phyloP scores from a whole-genome alignment of 164 flowering plant genomes.

The Vitis rotundifolia region DNA sequence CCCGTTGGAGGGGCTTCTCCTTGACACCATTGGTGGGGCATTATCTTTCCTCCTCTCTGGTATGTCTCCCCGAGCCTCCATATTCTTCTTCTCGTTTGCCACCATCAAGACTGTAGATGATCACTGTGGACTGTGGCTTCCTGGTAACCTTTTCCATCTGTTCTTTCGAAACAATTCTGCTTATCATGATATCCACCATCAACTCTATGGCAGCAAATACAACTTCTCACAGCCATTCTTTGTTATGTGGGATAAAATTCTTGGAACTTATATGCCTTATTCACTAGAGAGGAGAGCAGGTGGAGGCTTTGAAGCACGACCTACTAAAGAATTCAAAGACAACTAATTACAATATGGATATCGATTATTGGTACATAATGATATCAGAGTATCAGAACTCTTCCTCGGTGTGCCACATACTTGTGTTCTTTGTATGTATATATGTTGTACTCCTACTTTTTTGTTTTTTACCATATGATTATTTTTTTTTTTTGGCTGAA shows the following conservation, averaged over 20 bases:
- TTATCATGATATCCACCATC: slow-evolving; percentile 96
- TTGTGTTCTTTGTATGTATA: slow-evolving; percentile 27
- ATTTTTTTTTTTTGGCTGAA: slow-evolving; percentile 7
- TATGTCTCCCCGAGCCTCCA: slow-evolving; percentile 84
- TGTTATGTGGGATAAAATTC: slow-evolving; percentile 83
- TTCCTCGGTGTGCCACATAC: slow-evolving; percentile 12
- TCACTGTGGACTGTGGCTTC: slow-evolving; percentile 93
- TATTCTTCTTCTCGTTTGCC: slow-evolving; percentile 96
- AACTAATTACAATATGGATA: slow-evolving; percentile 14
- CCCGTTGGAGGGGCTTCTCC: slow-evolving; percentile 85
- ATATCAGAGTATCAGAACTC: slow-evolving; percentile 9
- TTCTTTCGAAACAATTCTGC: slow-evolving; percentile 89
- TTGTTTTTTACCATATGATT: not conserved
- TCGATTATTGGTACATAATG: slow-evolving; percentile 7
- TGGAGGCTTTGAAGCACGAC: slow-evolving; percentile 85
- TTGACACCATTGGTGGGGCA: slow-evolving; percentile 91
- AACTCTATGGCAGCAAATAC: slow-evolving; percentile 87
- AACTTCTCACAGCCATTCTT: slow-evolving; percentile 97
- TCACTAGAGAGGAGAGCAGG: slow-evolving; percentile 66
- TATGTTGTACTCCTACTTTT: slow-evolving; percentile 7
- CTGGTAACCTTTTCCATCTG: slow-evolving; percentile 84
- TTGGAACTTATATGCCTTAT: slow-evolving; percentile 96
- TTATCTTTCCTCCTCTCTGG: slow-evolving; percentile 90
- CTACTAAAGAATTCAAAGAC: slow-evolving; percentile 48
- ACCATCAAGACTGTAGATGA: slow-evolving; percentile 95